Evolutionary conservation across 768 basidiomycete genomes (phyloP), one percentile per base, ranked within the genome.

Genomic region (Rhizopogon sp.): DNA sequence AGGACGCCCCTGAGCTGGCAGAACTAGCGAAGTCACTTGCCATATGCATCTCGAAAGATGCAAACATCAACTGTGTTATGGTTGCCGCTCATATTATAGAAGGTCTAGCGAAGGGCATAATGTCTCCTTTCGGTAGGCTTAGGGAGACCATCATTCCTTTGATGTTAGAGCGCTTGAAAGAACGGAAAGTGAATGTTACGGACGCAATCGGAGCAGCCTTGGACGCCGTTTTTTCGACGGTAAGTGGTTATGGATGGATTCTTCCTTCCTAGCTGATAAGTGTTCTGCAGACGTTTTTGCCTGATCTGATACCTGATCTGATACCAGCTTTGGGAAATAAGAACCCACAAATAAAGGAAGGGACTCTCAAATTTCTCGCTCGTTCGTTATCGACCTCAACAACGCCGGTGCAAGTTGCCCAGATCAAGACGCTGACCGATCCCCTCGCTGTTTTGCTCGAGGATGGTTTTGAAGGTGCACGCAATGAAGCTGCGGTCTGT

Each of bases 331-430:
- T 96, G 16, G 84, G 84, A 60, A 86, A 86, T 53, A 99, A 98
- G 74, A 99, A 98, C 64, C 97, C 97, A 1, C 94, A 97, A 70
- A 90, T 97, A 31, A 96, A 97, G 64, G 93, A 96, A 71, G 90
- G 92, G 6, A 87, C 93, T 0, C 73, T 96, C 60, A 90, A 90
- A 64, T 97, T 96, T 64, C 74, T 98, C 28, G 81, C 79, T 17
- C 82, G 96, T 50, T 89, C 83, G 64, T 80, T 99, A 45, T 74
- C 83, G 2, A 79, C 78, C 1, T 90, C 93, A 2, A 79, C 80
- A 8, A 73, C 77, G 3, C 83, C 93, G 1, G 81, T 97, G 10
- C 79, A 80, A 41, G 80, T 83, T 22, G 72, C 81, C 1, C 92
- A 95, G 64, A 76, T 98, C 58, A 94, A 97, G 63, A 78, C 85